Evolutionary conservation across 2,329 filamentous ascomycete species (phyloP).

Genomic region (Aspergillus fijiensis): DNA sequence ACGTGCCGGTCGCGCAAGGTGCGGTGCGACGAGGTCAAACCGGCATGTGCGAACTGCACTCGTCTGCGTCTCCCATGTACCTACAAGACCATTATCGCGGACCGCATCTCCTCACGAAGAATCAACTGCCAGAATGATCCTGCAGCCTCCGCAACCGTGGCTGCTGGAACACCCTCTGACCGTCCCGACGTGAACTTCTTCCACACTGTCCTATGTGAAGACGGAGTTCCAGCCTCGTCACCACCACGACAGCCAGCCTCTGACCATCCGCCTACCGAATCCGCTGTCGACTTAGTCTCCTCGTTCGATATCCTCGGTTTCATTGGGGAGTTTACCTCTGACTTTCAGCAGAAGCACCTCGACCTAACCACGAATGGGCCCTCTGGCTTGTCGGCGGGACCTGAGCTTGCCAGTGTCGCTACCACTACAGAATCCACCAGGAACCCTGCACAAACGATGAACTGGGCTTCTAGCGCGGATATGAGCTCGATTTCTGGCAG

Average conservation of each 20-base stretch:
- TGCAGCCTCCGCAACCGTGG: background rate
- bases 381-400: background rate
- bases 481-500: background rate
- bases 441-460: conserved; percentile 9
- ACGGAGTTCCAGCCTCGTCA: conserved; percentile 14
- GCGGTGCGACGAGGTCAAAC: conserved; percentile 37
- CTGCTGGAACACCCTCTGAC: conserved; percentile 4
- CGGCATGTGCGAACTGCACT: conserved; percentile 36
- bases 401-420: background rate
- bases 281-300: conserved; percentile 13
- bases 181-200: conserved; percentile 30
- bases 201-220: conserved; percentile 29
- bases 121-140: background rate
- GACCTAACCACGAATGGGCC: conserved; percentile 28
- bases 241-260: background rate
- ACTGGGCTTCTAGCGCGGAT: conserved; percentile 2
- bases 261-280: conserved; percentile 11
- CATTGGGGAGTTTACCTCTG: conserved; percentile 38
- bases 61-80: conserved; percentile 32
- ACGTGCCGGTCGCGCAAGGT: conserved; percentile 39
- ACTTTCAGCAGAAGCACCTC: conserved; percentile 36
- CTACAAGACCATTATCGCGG: conserved; percentile 28
- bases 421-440: background rate
- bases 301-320: conserved; percentile 39
- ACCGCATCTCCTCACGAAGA: conserved; percentile 6